Base-by-base conservation (phyloP, 2,329 filamentous ascomycete species). In the Aspergillus arachidicola region DNA sequence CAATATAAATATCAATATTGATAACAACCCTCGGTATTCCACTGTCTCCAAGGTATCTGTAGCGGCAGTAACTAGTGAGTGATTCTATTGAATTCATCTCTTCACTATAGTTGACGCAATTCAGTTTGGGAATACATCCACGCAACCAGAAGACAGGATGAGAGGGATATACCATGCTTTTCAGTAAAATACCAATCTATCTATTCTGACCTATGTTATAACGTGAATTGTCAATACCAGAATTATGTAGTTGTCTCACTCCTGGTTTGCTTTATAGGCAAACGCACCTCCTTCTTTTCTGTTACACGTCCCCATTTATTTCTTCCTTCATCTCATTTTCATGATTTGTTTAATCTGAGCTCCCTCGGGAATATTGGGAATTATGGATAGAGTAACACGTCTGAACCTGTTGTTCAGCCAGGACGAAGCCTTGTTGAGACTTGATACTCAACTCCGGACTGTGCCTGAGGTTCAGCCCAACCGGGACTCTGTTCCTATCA, bases 341-440 rank as follows among this genome's bases (percentile, higher is more conserved):
- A 41, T n/a, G 7, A 16, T 23, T 38, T 9, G 50, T 48, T 19
- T 16, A 12, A 34, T 41, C 34, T 41, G 7, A 16, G 7, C 16
- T 30, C 11, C 14, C 30, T 32, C 7, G 55, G 26, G 5, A 23
- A 28, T n/a, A 32, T 21, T 21, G n/a, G 2, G 12, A 36, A 62
- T 10, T n/a, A 76, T 76, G 75, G 67, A 69, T n/a, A 61, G 58
- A 38, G 19, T 19, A 30, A 67, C 69, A 23, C 71, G 75, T 23
- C 67, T 78, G 16, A 66, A 66, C 30, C 57, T 77, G 32, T 70
- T 78, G 45, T 76, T 78, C 56, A 56, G 62, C 9, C 57, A 67
- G 5, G 72, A 77, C 53, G 63, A 67, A 36, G 53, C 54, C 12
- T 65, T 77, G 34, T 57, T 76, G 21, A 55, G 65, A 11, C 53